These are phyloP conservation scores for Beauveria rudraprayagi DNA, from an alignment of 2,329 filamentous ascomycete genomes.

Conservation along the genomic window DNA sequence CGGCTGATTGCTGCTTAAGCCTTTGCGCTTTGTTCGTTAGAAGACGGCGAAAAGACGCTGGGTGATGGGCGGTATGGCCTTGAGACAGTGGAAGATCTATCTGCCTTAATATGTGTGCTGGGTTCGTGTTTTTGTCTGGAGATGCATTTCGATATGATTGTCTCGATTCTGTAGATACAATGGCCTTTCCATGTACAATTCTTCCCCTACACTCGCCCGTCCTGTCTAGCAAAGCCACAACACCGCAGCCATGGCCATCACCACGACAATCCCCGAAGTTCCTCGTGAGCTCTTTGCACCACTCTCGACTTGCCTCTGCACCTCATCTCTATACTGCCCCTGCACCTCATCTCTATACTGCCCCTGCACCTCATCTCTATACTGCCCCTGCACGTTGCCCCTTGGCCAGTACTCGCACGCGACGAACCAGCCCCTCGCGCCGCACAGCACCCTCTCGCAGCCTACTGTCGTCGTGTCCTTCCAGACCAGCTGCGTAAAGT, in stretches of 20 bases:
- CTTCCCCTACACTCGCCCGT: not conserved
- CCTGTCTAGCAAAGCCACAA: not conserved
- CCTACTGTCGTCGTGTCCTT: constrained; percentile 52
- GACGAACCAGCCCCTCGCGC: constrained; percentile 51
- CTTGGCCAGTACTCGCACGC: constrained; percentile 63
- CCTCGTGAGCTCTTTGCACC: not conserved
- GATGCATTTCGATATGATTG: not conserved
- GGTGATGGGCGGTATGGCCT: not conserved
- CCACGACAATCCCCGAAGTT: too few species aligned
- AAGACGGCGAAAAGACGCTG: not conserved
- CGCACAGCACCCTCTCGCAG: constrained; percentile 40
- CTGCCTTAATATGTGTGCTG: not conserved
- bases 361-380: too few species aligned
- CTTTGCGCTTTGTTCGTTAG: not conserved
- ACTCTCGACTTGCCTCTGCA: constrained; percentile 14
- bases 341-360: constrained; percentile 34
- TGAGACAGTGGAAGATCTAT: not conserved
- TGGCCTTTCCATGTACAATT: not conserved
- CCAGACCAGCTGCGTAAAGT: constrained; percentile 71
- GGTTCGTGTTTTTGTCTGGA: not conserved
- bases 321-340: constrained; percentile 35
- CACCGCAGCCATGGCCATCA: not conserved
- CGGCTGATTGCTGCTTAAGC: not conserved
- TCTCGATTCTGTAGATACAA: not conserved
- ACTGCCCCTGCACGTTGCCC: constrained; percentile 46